Percentiles rank a stretch among this genome's conserved stretches.
Conservation (phyloP, 2,329 filamentous ascomycete genomes). For the Teratosphaeria gauchensis region DNA sequence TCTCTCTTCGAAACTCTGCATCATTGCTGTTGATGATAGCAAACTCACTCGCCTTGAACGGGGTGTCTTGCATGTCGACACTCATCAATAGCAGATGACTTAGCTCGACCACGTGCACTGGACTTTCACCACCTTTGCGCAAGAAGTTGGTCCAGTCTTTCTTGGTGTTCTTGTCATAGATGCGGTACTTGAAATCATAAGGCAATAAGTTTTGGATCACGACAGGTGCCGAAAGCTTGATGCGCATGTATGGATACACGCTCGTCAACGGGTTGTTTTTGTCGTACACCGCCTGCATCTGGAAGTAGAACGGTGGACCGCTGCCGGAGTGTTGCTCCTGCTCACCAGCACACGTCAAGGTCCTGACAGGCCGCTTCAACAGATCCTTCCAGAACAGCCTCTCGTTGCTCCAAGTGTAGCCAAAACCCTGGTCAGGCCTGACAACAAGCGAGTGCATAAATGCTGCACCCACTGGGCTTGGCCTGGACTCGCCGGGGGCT, state of each 20-base stretch:
- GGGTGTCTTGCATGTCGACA: slow-evolving; percentile 91
- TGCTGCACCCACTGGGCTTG: slow-evolving; percentile 83
- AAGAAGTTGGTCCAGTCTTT: slow-evolving; percentile 99
- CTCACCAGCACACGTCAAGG: slow-evolving; percentile 81
- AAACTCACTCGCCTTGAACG: slow-evolving; percentile 92
- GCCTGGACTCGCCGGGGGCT: slow-evolving; percentile 77
- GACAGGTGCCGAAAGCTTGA: slow-evolving; percentile 84
- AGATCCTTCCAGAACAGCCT: slow-evolving; percentile 88
- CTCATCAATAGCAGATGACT: slow-evolving; percentile 88
- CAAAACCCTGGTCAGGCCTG: slow-evolving; percentile 89
- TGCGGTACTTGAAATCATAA: slow-evolving; percentile 98
- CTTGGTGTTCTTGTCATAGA: slow-evolving; percentile 97
- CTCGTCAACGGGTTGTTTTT: slow-evolving; percentile 72
- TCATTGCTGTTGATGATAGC: slow-evolving; percentile 90
- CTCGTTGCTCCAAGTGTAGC: slow-evolving; percentile 89
- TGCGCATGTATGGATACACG: slow-evolving; percentile 86
- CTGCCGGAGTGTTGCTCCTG: slow-evolving; percentile 51
- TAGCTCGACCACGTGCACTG: slow-evolving; percentile 91
- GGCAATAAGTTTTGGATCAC: slow-evolving; percentile 91
- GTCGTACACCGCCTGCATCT: slow-evolving; percentile 80
- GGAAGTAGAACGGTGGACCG: slow-evolving; percentile 84
- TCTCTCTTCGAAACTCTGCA: slow-evolving; percentile 81
- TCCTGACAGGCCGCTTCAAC: slow-evolving; percentile 71
- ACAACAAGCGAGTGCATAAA: slow-evolving; percentile 82
- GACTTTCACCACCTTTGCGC: slow-evolving; percentile 90